Evolutionary conservation across 2,329 filamentous ascomycete genomes (phyloP).

Genomic region (Aspergillus pseudotamarii): DNA sequence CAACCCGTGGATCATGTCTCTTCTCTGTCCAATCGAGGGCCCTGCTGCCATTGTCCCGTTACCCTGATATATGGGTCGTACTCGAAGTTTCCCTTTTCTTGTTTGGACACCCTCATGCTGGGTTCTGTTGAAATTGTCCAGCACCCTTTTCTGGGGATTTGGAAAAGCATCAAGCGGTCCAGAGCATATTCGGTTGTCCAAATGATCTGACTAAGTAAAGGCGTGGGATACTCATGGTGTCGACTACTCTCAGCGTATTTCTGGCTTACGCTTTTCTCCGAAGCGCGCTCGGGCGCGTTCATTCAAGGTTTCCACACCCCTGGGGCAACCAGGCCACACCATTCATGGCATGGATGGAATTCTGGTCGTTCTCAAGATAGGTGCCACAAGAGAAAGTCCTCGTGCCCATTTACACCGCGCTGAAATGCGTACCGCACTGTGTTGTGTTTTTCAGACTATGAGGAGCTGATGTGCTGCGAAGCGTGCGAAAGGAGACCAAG

Average conservation of each 20-base stretch:
- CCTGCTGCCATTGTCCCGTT: neutral
- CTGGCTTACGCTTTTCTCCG: neutral
- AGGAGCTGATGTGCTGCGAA: too few relatives aligned
- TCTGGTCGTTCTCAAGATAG: slow-evolving; percentile 18
- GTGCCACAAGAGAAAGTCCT: slow-evolving; percentile 10
- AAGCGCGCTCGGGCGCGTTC: neutral
- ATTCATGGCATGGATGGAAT: too few relatives aligned
- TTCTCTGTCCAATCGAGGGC: neutral
- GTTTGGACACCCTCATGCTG: neutral
- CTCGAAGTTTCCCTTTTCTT: neutral
- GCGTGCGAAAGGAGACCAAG: too few relatives aligned
- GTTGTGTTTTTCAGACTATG: too few relatives aligned
- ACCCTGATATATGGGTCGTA: neutral
- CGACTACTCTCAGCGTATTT: neutral
- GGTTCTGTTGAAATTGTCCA: neutral
- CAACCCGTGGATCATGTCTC: neutral
- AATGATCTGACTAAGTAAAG: neutral
- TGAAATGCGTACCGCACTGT: too few relatives aligned
- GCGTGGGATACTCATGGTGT: neutral
- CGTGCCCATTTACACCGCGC: too few relatives aligned
- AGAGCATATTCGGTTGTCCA: neutral
- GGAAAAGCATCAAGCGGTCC: neutral
- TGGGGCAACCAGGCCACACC: too few relatives aligned
- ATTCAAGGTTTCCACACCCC: too few relatives aligned
- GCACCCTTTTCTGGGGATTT: neutral